Base-by-base conservation (phyloP, 2,329 filamentous ascomycete species). In the Zymoseptoria brevis region DNA sequence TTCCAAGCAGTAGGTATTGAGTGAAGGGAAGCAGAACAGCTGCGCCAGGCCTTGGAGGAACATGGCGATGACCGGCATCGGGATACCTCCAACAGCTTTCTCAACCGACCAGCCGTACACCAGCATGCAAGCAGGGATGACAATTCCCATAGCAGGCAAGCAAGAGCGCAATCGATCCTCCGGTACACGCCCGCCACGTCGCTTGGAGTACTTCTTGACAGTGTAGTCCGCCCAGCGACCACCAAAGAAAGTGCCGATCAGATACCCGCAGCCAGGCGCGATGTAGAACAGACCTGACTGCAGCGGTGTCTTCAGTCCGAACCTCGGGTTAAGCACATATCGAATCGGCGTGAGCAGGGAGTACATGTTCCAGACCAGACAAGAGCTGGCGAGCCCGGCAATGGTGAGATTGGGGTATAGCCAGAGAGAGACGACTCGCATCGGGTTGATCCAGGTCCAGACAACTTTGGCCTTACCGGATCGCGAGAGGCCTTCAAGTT, bases 281-380 rank as follows among this genome's bases (percentile, higher is more conserved):
- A 91, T 81, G 69, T 89, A 91, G 73, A 91, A 89, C 1, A 90
- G 78, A 0, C 86, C 87, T 0, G 81, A 83, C 64, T 88, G 80
- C 16, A 90, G 79, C 0, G 88, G 87, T 0, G 81, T 79, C 0
- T 82, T 81, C 8, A 90, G 79, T 57, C 85, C 72, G 75, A 91
- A 90, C 21, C 88, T 84, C 0, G 88, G 87, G 66, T 90, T 90
- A 11, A 91, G 77, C 4, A 90, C 81, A 65, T 88, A 88, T 19
- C 87, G 84, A 57, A 90, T 88, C 2, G 66, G 66, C 9, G 66
- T 70, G 19, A 69, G 61, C 19, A 70, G 0, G 84, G 84, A 2
- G 72, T 89, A 89, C 77, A 90, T 89, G 72, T 91, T 90, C 86
- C 86, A 90, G 13, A 90, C 83, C 0, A 92, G 75, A 11, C 81